Evolutionary conservation across 345 rosid genomes (phyloP).

Genomic region (Dimocarpus longan): DNA sequence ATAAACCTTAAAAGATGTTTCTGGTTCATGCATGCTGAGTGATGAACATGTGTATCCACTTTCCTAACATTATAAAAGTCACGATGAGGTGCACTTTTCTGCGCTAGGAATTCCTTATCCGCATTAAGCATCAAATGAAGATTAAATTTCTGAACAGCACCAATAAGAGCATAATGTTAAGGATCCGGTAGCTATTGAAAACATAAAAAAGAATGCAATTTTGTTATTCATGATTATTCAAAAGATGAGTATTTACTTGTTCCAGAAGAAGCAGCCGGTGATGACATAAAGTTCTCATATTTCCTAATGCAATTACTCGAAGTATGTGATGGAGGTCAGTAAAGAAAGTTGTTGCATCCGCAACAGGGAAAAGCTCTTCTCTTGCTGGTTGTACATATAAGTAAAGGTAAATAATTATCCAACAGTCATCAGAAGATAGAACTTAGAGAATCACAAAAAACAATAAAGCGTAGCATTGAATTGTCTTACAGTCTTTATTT

Average conservation of each 20-base stretch:
- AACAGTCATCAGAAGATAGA: background rate
- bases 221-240: background rate
- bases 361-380: slow-evolving; percentile 87
- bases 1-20: slow-evolving; percentile 98
- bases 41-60: slow-evolving; percentile 99
- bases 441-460: slow-evolving; percentile 4
- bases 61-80: slow-evolving; percentile 98
- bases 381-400: slow-evolving; percentile 44
- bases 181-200: slow-evolving; percentile 7
- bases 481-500: slow-evolving; percentile 68
- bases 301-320: slow-evolving; percentile 86
- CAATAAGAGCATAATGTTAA: slow-evolving; percentile 18
- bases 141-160: slow-evolving; percentile 79
- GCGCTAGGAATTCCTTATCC: slow-evolving; percentile 95
- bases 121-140: slow-evolving; percentile 99
- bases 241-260: slow-evolving; percentile 52
- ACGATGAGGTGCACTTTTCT: slow-evolving; percentile 99
- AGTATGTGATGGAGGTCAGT: slow-evolving; percentile 88
- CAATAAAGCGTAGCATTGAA: slow-evolving; percentile 9
- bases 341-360: slow-evolving; percentile 89
- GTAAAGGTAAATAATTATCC: slow-evolving; percentile 7
- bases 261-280: slow-evolving; percentile 93
- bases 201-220: slow-evolving; percentile 13
- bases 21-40: slow-evolving; percentile 99
- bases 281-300: slow-evolving; percentile 90